Percentiles rank a stretch among this genome's conserved stretches.
phyloP scores from a whole-genome alignment of 2,329 filamentous ascomycete species.

The Alternaria infectoria region DNA sequence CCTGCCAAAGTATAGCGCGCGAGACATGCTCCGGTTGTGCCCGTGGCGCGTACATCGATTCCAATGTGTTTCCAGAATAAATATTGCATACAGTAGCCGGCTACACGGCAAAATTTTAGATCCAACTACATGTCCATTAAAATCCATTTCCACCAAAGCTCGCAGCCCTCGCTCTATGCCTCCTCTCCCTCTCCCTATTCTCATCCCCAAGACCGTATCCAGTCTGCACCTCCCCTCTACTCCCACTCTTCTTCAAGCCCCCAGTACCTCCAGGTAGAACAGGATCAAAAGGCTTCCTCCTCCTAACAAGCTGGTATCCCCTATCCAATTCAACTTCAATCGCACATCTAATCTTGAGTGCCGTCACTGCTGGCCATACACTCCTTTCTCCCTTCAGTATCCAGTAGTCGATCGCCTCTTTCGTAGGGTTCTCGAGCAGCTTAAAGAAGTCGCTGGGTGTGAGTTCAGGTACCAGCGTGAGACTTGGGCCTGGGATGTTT shows the following conservation, averaged over 20 bases:
- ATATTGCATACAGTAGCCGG: background rate
- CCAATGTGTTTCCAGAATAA: background rate
- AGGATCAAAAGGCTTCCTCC: constrained; percentile 53
- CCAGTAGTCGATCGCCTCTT: constrained; percentile 81
- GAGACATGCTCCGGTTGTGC: background rate
- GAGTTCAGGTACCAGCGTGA: constrained; percentile 84
- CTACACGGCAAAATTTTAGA: background rate
- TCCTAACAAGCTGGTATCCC: constrained; percentile 79
- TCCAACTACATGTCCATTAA: background rate
- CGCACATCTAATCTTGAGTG: constrained; percentile 79
- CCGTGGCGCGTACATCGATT: background rate
- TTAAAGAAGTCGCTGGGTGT: constrained; percentile 74
- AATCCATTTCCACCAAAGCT: constrained; percentile 33
- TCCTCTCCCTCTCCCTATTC: background rate
- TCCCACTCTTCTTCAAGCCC: constrained; percentile 30
- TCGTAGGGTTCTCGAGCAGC: constrained; percentile 82
- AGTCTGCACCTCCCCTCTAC: constrained; percentile 24
- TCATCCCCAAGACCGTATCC: constrained; percentile 18
- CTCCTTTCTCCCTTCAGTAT: constrained; percentile 82
- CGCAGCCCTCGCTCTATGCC: constrained; percentile 32
- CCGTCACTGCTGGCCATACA: constrained; percentile 88
- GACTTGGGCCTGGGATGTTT: constrained; percentile 74
- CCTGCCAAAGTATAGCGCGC: background rate
- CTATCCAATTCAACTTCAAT: constrained; percentile 88
- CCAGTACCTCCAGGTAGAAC: constrained; percentile 13